phyloP scores from a whole-genome alignment of 805 yeast species.

The Candida fluviatilis region DNA sequence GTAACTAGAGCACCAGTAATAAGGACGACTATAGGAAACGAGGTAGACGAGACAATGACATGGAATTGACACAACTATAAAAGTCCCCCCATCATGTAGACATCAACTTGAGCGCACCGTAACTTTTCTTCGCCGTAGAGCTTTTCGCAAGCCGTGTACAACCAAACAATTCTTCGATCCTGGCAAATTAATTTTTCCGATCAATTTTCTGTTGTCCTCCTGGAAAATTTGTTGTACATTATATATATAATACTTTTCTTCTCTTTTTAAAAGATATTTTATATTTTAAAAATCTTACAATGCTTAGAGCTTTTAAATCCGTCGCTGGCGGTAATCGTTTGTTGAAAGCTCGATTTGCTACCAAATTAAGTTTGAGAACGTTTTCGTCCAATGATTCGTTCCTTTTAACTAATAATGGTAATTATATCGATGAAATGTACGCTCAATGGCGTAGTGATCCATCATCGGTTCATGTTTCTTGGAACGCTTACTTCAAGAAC shows the following conservation, averaged over 20 bases:
- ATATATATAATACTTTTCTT: neutral
- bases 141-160: no score
- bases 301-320: constrained; percentile 43
- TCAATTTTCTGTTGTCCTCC: neutral
- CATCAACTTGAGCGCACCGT: no score
- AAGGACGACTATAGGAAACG: no score
- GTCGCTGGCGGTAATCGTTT: constrained; percentile 31
- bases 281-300: constrained; percentile 9
- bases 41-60: no score
- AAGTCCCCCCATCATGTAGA: no score
- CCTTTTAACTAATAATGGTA: constrained; percentile 78
- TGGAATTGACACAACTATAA: no score
- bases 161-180: no score
- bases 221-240: neutral
- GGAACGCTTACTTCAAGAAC: constrained; percentile 96
- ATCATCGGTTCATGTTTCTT: constrained; percentile 83
- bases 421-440: constrained; percentile 97
- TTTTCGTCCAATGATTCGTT: constrained; percentile 55
- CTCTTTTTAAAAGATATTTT: neutral
- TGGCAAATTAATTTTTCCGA: neutral
- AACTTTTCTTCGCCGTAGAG: no score
- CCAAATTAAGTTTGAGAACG: neutral
- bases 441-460: constrained; percentile 93
- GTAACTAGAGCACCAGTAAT: no score
- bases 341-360: constrained; percentile 20